Percentiles rank a stretch among this genome's conserved stretches.
These are phyloP conservation scores for Eucalyptus caleyi DNA, from an alignment of 345 rosid genomes.

Conservation along the genomic window DNA sequence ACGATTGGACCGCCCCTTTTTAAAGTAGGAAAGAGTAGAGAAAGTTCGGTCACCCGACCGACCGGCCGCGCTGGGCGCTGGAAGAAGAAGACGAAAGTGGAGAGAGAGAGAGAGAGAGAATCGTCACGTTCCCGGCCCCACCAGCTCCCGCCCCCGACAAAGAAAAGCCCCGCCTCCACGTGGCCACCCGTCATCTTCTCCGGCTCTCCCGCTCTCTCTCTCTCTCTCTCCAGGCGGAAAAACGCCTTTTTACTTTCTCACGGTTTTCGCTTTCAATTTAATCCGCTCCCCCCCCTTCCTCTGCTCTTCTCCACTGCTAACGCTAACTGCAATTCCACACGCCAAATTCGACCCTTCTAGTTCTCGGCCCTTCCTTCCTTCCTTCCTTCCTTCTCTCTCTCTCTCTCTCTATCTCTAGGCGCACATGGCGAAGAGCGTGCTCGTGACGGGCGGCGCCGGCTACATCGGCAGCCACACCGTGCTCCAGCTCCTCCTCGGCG, in stretches of 20 bases:
- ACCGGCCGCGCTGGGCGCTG: not conserved
- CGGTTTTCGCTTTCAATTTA: not conserved
- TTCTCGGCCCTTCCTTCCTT: not conserved
- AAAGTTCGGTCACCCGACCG: not conserved
- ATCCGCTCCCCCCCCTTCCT: not conserved
- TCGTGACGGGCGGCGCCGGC: constrained; percentile 98
- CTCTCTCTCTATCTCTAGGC: not conserved
- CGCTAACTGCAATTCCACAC: not conserved
- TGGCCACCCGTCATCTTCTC: not conserved
- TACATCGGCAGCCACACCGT: constrained; percentile 98
- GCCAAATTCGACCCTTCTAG: not conserved
- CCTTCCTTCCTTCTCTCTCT: not conserved
- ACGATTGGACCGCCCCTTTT: not conserved
- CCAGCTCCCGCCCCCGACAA: not conserved
- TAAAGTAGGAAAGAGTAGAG: not conserved
- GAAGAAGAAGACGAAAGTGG: not conserved
- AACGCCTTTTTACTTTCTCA: not conserved
- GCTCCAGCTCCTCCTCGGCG: constrained; percentile 70
- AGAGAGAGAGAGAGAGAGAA: not conserved
- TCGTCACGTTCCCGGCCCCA: not conserved
- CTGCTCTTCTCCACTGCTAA: not conserved
- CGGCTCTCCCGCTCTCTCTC: not conserved
- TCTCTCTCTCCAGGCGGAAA: not conserved
- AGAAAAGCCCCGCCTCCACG: not conserved
- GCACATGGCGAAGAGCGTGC: constrained; percentile 10